A percentile compares a stretch with the other conserved stretches of the same genome.
Evolutionary conservation across 345 rosid species (phyloP).

Genomic region (Bretschneidera sinensis): DNA sequence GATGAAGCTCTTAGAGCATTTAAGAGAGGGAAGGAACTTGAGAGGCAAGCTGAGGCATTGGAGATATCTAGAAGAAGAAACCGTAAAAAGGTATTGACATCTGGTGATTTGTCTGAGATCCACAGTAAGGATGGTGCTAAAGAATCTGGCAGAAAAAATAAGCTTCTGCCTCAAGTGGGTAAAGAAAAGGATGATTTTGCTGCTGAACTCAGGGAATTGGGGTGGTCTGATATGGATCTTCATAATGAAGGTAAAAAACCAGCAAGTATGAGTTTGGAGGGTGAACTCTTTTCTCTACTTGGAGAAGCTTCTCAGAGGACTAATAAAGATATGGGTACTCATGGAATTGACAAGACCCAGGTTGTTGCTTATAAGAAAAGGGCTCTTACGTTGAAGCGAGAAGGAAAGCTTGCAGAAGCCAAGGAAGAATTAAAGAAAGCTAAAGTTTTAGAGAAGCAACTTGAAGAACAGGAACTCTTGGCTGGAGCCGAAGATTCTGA

Average conservation of each 20-base stretch:
- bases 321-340: constrained; percentile 24
- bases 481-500: constrained; percentile 79
- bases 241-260: constrained; percentile 45
- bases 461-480: constrained; percentile 82
- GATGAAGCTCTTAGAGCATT: constrained; percentile 85
- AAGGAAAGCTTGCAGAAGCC: constrained; percentile 93
- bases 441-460: constrained; percentile 76
- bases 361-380: constrained; percentile 68
- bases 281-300: constrained; percentile 75
- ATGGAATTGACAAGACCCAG: constrained; percentile 47
- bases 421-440: constrained; percentile 92
- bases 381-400: constrained; percentile 80
- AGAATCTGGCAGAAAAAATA: constrained; percentile 44
- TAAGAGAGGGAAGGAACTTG: constrained; percentile 92
- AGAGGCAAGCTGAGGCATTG: constrained; percentile 80
- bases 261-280: constrained; percentile 61
- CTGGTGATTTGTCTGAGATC: constrained; percentile 27
- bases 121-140: constrained; percentile 35
- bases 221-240: constrained; percentile 74
- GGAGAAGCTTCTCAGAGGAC: constrained; percentile 44
- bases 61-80: constrained; percentile 55
- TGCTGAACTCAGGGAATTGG: constrained; percentile 70
- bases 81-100: constrained; percentile 39
- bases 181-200: constrained; percentile 52
- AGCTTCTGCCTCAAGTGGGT: constrained; percentile 30